Evolutionary conservation across 108 stramenopile species (phyloP).

Genomic region (Pseudonitzschia pungens): DNA sequence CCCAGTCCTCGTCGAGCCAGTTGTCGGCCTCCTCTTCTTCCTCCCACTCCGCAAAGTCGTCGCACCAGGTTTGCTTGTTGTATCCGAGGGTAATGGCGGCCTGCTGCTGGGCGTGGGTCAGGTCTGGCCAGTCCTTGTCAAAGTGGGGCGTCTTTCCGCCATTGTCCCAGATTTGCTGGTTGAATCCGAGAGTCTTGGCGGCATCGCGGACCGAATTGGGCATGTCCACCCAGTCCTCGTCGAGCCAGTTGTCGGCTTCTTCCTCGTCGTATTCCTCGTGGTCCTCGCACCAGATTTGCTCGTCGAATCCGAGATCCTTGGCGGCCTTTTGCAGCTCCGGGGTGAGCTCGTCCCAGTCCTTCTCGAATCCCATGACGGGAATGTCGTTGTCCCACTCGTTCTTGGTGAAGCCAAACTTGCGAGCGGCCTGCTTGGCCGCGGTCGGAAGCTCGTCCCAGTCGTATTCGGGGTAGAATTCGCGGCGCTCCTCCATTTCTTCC

Average conservation of each 20-base stretch:
- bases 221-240: slow-evolving; percentile 35
- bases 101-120: slow-evolving; percentile 31
- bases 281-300: slow-evolving; percentile 39
- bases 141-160: too few species aligned
- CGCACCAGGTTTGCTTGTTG: slow-evolving; percentile 39
- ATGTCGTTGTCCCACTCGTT: slow-evolving; percentile 40
- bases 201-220: too few species aligned
- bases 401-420: slow-evolving; percentile 38
- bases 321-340: slow-evolving; percentile 37
- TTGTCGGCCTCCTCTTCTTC: neutral
- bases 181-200: too few species aligned
- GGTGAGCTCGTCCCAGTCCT: slow-evolving; percentile 42
- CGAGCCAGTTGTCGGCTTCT: neutral
- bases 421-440: slow-evolving; percentile 38
- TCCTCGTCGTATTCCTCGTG: neutral
- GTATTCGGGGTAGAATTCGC: slow-evolving; percentile 10
- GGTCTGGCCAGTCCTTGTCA: slow-evolving; percentile 34
- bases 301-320: slow-evolving; percentile 35
- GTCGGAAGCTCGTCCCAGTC: slow-evolving; percentile 49
- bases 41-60: neutral
- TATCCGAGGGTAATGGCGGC: slow-evolving; percentile 46
- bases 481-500: slow-evolving; percentile 11
- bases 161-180: too few species aligned
- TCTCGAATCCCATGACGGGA: slow-evolving; percentile 18
- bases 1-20: slow-evolving; percentile 27